A percentile compares a stretch with the other conserved stretches of the same genome.
phyloP scores from a whole-genome alignment of 495 filamentous ascomycete species.

The Aspergillus sclerotioniger region DNA sequence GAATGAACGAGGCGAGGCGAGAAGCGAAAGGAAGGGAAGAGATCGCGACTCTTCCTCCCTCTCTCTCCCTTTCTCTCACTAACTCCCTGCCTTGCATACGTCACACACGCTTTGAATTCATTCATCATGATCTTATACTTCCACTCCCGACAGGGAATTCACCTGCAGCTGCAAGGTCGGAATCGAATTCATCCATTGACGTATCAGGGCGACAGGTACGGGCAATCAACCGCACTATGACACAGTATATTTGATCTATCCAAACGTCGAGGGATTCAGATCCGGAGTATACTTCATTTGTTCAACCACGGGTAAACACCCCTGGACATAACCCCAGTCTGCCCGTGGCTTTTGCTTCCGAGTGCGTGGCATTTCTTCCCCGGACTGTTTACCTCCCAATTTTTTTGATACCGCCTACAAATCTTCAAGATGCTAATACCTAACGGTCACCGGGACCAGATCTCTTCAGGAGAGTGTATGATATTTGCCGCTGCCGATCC shows the following conservation, averaged over 20 bases:
- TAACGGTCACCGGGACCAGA: neutral
- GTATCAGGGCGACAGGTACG: neutral
- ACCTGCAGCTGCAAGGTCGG: constrained; percentile 4
- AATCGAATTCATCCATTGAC: neutral
- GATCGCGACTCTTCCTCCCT: neutral
- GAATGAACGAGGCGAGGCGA: no score
- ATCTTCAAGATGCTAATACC: neutral
- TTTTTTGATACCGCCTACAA: neutral
- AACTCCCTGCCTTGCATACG: constrained; percentile 1
- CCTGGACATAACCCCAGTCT: neutral
- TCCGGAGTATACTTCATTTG: neutral
- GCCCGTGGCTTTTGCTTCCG: neutral
- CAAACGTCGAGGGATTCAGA: neutral
- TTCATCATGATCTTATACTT: constrained; percentile 2
- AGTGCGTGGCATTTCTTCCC: constrained; percentile 4
- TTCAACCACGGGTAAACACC: neutral
- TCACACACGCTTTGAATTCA: neutral
- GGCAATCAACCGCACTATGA: neutral
- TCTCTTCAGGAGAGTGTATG: neutral
- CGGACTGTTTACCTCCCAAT: neutral
- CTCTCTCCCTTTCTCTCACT: neutral
- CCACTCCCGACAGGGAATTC: constrained; percentile 1
- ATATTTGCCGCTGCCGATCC: neutral
- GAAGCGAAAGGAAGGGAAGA: no score
- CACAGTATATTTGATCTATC: neutral